phyloP scores from a whole-genome alignment of 768 basidiomycete species.

The Agaricus subrufescens region DNA sequence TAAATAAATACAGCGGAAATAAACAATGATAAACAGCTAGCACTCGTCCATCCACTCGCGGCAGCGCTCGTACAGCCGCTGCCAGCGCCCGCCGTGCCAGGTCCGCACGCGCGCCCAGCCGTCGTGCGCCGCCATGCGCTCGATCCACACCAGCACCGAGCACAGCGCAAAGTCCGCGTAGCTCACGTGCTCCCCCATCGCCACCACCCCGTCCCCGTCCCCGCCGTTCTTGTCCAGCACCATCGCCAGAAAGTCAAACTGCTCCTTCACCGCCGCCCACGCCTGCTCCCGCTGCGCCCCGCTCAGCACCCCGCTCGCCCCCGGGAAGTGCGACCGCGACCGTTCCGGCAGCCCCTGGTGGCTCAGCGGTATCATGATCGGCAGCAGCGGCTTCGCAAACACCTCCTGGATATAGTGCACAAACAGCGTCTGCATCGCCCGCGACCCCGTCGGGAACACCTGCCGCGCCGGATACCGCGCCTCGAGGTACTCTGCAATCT shows the following conservation, averaged over 20 bases:
- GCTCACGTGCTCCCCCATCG: constrained; percentile 59
- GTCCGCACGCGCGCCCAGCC: constrained; percentile 65
- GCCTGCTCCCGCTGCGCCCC: constrained; percentile 56
- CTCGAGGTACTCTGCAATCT: constrained; percentile 73
- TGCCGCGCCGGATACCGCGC: constrained; percentile 62
- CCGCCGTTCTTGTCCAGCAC: constrained; percentile 65
- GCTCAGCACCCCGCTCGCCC: constrained; percentile 12
- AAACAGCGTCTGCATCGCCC: constrained; percentile 64
- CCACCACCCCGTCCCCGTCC: constrained; percentile 61
- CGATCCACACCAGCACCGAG: constrained; percentile 70
- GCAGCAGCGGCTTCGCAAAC: constrained; percentile 60
- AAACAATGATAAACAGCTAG: constrained; percentile 21
- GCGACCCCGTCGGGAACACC: constrained; percentile 65
- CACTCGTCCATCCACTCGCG: constrained; percentile 64
- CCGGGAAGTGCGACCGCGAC: constrained; percentile 47
- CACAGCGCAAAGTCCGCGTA: constrained; percentile 76
- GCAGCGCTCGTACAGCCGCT: constrained; percentile 56
- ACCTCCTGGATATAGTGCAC: constrained; percentile 66
- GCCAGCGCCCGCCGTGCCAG: constrained; percentile 72
- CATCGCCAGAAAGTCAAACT: constrained; percentile 59
- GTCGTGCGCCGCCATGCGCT: constrained; percentile 67
- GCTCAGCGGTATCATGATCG: constrained; percentile 66
- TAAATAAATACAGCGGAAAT: neutral
- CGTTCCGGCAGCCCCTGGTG: constrained; percentile 56
- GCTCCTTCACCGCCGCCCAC: constrained; percentile 60